Conservation (phyloP, 371 early-diverging fungal genomes). For the Rhizopus sp. region DNA sequence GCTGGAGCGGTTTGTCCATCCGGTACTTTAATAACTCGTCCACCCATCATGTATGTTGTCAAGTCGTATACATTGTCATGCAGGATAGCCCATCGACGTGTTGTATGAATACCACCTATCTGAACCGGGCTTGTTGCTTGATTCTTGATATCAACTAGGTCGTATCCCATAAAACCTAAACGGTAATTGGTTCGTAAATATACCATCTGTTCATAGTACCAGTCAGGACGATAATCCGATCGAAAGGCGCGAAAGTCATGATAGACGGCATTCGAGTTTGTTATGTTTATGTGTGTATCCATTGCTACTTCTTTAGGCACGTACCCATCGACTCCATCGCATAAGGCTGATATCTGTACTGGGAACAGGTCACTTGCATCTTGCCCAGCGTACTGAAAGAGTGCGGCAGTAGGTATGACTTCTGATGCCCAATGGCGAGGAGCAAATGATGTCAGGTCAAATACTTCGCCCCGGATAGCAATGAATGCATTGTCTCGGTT, state of each 20-base stretch:
- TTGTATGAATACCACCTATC: conserved; percentile 26
- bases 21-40: conserved; percentile 18
- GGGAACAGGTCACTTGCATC: conserved; percentile 76
- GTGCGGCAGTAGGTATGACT: conserved; percentile 40
- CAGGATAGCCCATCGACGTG: conserved; percentile 49
- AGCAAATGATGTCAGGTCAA: conserved; percentile 69
- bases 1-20: conserved; percentile 19
- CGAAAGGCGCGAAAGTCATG: conserved; percentile 48
- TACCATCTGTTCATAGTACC: conserved; percentile 59
- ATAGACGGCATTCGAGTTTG: conserved; percentile 42
- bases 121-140: conserved; percentile 37
- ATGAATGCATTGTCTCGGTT: conserved; percentile 55
- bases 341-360: conserved; percentile 68
- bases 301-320: conserved; percentile 40
- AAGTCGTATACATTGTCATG: conserved; percentile 63
- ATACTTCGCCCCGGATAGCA: conserved; percentile 73
- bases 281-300: conserved; percentile 44
- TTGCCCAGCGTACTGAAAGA: conserved; percentile 67
- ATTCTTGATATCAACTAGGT: conserved; percentile 39
- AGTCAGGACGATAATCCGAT: conserved; percentile 49
- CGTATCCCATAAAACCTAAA: conserved; percentile 49
- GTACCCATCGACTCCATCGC: conserved; percentile 41
- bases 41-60: conserved; percentile 53
- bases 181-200: conserved; percentile 55
- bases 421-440: conserved; percentile 58